These are phyloP conservation scores for Leptographium wingfieldii DNA, from an alignment of 2,329 filamentous ascomycete genomes.

Conservation along the genomic window DNA sequence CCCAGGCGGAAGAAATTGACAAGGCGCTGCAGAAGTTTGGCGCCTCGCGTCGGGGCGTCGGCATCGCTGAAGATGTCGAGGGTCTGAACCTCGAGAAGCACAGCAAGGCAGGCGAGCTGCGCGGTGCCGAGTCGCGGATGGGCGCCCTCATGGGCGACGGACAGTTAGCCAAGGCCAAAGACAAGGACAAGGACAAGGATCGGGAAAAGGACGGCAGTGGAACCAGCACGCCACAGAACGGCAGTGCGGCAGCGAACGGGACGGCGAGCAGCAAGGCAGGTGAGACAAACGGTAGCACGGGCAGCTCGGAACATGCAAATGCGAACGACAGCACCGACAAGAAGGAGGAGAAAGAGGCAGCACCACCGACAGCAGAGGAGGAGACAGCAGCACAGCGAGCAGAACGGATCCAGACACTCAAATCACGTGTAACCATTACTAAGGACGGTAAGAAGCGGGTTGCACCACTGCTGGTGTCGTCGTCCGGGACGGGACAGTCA, in stretches of 20 bases:
- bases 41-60: constrained; percentile 73
- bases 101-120: constrained; percentile 82
- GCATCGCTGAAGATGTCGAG: constrained; percentile 86
- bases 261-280: constrained; percentile 6
- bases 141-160: constrained; percentile 93
- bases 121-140: constrained; percentile 88
- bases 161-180: constrained; percentile 30
- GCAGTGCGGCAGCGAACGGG: neutral
- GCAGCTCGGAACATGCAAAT: neutral
- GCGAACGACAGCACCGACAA: constrained; percentile 19
- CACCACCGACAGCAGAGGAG: constrained; percentile 18
- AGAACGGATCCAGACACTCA: constrained; percentile 49
- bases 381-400: constrained; percentile 41
- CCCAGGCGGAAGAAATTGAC: constrained; percentile 77
- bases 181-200: constrained; percentile 17
- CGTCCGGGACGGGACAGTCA: constrained; percentile 74
- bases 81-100: constrained; percentile 77
- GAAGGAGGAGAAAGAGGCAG: constrained; percentile 16
- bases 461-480: constrained; percentile 80
- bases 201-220: neutral
- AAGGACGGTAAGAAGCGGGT: constrained; percentile 97
- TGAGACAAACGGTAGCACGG: constrained; percentile 16
- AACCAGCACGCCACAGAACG: neutral
- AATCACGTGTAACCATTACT: constrained; percentile 84
- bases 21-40: constrained; percentile 89